Conservation (phyloP, 1,284 basidiomycete genomes). For the Puccinia coronata region DNA sequence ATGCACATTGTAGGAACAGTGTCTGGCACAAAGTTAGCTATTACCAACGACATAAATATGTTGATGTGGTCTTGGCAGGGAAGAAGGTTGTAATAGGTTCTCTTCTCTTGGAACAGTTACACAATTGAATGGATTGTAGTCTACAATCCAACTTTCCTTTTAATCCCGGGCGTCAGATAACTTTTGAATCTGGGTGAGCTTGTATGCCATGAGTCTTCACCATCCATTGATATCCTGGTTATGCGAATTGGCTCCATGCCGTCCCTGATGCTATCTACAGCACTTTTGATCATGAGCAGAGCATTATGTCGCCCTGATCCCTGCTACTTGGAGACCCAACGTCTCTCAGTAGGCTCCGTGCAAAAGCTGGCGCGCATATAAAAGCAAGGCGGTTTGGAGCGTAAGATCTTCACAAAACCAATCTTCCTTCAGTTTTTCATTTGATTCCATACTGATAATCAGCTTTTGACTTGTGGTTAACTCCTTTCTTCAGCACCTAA, state of each 20-base stretch:
- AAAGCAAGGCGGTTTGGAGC: not conserved
- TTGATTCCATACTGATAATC: too few species aligned
- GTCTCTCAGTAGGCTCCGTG: not conserved
- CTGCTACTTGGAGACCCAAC: not conserved
- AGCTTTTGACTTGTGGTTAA: not conserved
- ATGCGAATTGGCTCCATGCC: not conserved
- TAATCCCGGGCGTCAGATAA: not conserved
- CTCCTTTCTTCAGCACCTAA: not conserved
- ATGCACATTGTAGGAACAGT: too few species aligned
- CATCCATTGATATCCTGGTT: not conserved
- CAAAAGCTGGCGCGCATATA: not conserved
- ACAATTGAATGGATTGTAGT: not conserved
- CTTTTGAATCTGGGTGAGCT: not conserved
- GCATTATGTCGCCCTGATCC: not conserved
- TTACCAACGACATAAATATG: too few species aligned
- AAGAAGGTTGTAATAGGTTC: not conserved
- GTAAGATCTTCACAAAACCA: too few species aligned
- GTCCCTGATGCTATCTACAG: not conserved
- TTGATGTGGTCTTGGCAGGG: not conserved
- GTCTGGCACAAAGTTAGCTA: too few species aligned
- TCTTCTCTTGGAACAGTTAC: too few species aligned
- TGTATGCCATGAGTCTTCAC: too few species aligned
- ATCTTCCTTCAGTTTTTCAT: slow-evolving; percentile 2
- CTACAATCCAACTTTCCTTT: not conserved
- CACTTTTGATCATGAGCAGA: slow-evolving; percentile 3